Conservation (phyloP, 139 green algal genomes). For the Zygnema cylindricum region DNA sequence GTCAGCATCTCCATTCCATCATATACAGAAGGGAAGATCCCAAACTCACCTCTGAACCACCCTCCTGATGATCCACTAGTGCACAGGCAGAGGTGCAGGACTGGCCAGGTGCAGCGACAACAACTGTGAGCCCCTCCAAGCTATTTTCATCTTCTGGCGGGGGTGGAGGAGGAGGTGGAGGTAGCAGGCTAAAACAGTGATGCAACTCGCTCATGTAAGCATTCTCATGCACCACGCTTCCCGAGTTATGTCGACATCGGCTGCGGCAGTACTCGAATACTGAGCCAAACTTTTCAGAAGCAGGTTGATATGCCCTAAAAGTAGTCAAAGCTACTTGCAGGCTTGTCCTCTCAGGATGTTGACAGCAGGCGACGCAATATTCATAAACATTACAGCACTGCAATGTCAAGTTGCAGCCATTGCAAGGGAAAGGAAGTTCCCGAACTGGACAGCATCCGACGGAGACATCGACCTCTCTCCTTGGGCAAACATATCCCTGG, state of each 20-base stretch:
- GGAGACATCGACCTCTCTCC: constrained; percentile 10
- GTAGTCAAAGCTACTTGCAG: not conserved
- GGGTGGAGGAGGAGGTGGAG: not conserved
- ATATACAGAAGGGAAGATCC: not conserved
- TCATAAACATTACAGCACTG: constrained; percentile 42
- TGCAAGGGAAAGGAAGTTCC: not conserved
- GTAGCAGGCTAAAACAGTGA: constrained; percentile 45
- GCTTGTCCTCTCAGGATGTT: constrained; percentile 12
- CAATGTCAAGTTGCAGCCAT: constrained; percentile 20
- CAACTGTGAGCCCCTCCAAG: constrained; percentile 4
- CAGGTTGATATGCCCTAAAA: constrained; percentile 30
- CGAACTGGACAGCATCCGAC: constrained; percentile 27
- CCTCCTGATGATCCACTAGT: not conserved
- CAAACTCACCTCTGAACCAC: not conserved
- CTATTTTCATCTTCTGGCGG: constrained; percentile 6
- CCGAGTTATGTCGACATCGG: constrained; percentile 54
- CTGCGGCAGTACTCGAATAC: constrained; percentile 57
- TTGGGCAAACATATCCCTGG: constrained; percentile 40
- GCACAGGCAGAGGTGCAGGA: not conserved
- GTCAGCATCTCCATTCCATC: not conserved
- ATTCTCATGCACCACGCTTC: constrained; percentile 61
- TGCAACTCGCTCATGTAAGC: constrained; percentile 43
- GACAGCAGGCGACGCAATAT: constrained; percentile 39
- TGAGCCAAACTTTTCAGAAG: constrained; percentile 12
- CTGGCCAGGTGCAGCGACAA: constrained; percentile 14